These are phyloP conservation scores for Liquidambar formosana DNA, from an alignment of 164 flowering plant genomes.

Conservation along the genomic window DNA sequence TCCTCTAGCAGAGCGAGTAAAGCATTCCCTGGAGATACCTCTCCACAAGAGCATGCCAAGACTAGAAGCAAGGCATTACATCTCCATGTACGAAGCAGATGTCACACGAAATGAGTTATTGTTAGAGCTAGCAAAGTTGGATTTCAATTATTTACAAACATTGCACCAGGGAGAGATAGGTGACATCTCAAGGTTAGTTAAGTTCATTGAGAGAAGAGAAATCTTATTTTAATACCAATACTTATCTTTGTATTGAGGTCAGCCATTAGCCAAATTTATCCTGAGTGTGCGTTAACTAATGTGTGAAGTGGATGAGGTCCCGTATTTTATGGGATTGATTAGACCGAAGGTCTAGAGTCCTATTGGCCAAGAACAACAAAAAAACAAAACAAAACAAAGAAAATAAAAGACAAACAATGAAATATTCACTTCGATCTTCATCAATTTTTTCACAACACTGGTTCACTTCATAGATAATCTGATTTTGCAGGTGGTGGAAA, in stretches of 20 bases:
- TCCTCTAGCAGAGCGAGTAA: background rate
- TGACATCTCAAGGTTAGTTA: constrained; percentile 16
- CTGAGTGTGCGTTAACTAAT: too few relatives aligned
- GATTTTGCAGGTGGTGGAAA: constrained; percentile 44
- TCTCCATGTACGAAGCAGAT: constrained; percentile 11
- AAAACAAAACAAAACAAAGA: too few relatives aligned
- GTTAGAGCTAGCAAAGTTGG: constrained; percentile 25
- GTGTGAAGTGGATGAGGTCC: too few relatives aligned
- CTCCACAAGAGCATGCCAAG: constrained; percentile 12
- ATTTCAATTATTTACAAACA: constrained; percentile 22
- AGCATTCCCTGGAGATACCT: constrained; percentile 7
- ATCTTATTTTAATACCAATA: background rate
- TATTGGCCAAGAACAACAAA: too few relatives aligned
- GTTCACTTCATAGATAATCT: background rate
- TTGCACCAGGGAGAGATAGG: constrained; percentile 26
- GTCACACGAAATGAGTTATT: background rate
- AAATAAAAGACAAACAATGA: too few relatives aligned
- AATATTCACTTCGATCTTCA: too few relatives aligned
- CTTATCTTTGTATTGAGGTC: too few relatives aligned
- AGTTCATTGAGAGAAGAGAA: background rate
- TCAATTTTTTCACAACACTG: too few relatives aligned
- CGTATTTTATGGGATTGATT: too few relatives aligned
- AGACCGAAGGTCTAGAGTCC: too few relatives aligned
- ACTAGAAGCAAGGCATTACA: constrained; percentile 14
- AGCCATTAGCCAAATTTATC: too few relatives aligned